These are phyloP conservation scores for Coemansia sp. DNA, from an alignment of 192 early-diverging fungal species.

Conservation along the genomic window DNA sequence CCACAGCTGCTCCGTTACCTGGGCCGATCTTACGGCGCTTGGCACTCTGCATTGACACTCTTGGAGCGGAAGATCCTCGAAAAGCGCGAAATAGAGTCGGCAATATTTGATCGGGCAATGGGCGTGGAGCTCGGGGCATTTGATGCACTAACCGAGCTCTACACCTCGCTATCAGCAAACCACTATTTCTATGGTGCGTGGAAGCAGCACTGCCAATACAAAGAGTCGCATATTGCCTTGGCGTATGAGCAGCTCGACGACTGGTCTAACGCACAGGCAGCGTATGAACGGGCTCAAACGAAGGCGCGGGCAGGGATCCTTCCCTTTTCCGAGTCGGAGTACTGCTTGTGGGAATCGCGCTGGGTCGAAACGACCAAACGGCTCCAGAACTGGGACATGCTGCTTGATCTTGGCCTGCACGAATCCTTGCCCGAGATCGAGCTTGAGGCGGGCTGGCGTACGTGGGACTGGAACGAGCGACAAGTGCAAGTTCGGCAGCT, in stretches of 20 bases:
- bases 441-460: slow-evolving; percentile 89
- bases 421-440: slow-evolving; percentile 85
- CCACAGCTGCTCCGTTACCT: slow-evolving; percentile 93
- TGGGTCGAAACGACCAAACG: slow-evolving; percentile 90
- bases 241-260: slow-evolving; percentile 93
- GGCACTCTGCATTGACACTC: slow-evolving; percentile 85
- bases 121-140: slow-evolving; percentile 84
- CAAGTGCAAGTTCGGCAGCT: slow-evolving; percentile 59
- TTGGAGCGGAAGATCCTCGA: slow-evolving; percentile 65
- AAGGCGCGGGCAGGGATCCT: slow-evolving; percentile 84
- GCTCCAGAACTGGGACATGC: slow-evolving; percentile 97
- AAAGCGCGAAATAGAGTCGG: slow-evolving; percentile 45
- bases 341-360: slow-evolving; percentile 95
- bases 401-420: slow-evolving; percentile 88
- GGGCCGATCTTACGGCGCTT: slow-evolving; percentile 88
- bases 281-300: slow-evolving; percentile 90
- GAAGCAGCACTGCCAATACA: slow-evolving; percentile 83
- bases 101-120: slow-evolving; percentile 45
- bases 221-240: slow-evolving; percentile 93
- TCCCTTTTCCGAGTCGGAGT: slow-evolving; percentile 93
- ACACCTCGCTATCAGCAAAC: slow-evolving; percentile 77
- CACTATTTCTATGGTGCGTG: slow-evolving; percentile 94
- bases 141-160: slow-evolving; percentile 88
- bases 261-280: slow-evolving; percentile 87
- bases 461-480: slow-evolving; percentile 92